Evolutionary conservation across 176 grass and related monocot genomes (phyloP), one percentile per base, ranked within the genome.

Genomic region (Puccinellia tenuiflora): DNA sequence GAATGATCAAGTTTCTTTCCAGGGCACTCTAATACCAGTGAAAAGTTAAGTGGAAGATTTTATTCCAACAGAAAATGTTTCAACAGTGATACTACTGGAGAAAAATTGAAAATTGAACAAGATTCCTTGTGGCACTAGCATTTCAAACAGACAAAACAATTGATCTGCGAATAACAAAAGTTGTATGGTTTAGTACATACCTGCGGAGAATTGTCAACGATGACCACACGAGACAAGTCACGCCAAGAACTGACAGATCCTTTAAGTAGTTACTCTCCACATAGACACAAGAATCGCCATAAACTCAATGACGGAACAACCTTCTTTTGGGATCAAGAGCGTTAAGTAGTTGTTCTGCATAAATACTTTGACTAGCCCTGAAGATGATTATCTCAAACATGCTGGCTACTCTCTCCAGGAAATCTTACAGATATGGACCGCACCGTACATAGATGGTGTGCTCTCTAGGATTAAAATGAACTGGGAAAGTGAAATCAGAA

Each of bases 171-270:
- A 57, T 84, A 37, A 56, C 13, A 73, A 43, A 52, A 38, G 31
- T 20, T 25, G 48, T 48, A 69, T 50, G 40, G 8, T 42, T 18
- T 46, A 75, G 35, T 30, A 37, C 5, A 81, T 80, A 98, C 96
- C 93, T 98, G 96, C 5, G 96, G 96, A 55, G 96, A 98, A 90
- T 98, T 98, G 75, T 98, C 96, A 75, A 98, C 81, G 38, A 98
- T 98, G 86, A 98, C 86, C 79, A 96, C 93, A 37, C 52, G 92
- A 50, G 93, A 79, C 70, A 98, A 88, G 81, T 98, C 96, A 65
- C 96, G 85, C 2, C 96, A 83, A 98, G 96, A 57, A 98, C 87
- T 2, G 91, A 75, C 47, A 98, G 76, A 92, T 98, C 96, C 83
- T 98, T 98, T 45, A 98, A 90, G 55, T 96, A 98, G 77, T 96